A percentile compares a stretch with the other conserved stretches of the same genome.
Evolutionary conservation across 257 asterid species (phyloP).

Genomic region (Rubia yunnanensis): DNA sequence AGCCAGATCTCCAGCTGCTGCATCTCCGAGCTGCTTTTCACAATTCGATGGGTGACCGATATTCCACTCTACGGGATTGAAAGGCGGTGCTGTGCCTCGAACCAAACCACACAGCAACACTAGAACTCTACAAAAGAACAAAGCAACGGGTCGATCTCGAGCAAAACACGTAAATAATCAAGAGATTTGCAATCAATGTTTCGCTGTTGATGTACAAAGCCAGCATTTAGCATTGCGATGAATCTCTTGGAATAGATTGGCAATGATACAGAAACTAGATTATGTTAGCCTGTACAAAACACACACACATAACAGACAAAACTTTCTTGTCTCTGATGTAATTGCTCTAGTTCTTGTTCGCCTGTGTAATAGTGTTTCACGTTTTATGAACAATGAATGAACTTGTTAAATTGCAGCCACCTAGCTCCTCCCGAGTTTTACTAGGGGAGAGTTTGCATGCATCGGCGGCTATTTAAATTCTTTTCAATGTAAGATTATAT

Average conservation of each 20-base stretch:
- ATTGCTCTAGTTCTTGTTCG: slow-evolving; percentile 13
- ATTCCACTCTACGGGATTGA: slow-evolving; percentile 63
- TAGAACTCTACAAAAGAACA: slow-evolving; percentile 55
- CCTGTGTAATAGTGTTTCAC: neutral
- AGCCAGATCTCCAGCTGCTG: slow-evolving; percentile 75
- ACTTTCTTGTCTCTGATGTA: slow-evolving; percentile 4
- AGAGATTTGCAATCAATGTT: slow-evolving; percentile 6
- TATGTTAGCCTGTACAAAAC: slow-evolving; percentile 28
- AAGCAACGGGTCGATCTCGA: slow-evolving; percentile 23
- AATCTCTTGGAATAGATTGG: slow-evolving; percentile 23
- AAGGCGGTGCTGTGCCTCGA: slow-evolving; percentile 90
- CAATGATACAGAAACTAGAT: slow-evolving; percentile 12
- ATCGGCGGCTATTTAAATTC: too few relatives aligned
- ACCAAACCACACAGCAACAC: slow-evolving; percentile 57
- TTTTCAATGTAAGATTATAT: too few relatives aligned
- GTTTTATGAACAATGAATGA: slow-evolving; percentile 13
- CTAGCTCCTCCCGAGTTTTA: too few relatives aligned
- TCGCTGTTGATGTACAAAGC: slow-evolving; percentile 19
- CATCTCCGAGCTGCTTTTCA: slow-evolving; percentile 93
- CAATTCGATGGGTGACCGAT: slow-evolving; percentile 59
- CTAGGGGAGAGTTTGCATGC: too few relatives aligned
- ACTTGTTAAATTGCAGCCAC: too few relatives aligned
- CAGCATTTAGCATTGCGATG: slow-evolving; percentile 12
- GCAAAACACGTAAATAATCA: slow-evolving; percentile 25
- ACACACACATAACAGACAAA: neutral